Evolutionary conservation across 2,329 filamentous ascomycete genomes (phyloP).

Genomic region (Scleromitrula shiraiana): DNA sequence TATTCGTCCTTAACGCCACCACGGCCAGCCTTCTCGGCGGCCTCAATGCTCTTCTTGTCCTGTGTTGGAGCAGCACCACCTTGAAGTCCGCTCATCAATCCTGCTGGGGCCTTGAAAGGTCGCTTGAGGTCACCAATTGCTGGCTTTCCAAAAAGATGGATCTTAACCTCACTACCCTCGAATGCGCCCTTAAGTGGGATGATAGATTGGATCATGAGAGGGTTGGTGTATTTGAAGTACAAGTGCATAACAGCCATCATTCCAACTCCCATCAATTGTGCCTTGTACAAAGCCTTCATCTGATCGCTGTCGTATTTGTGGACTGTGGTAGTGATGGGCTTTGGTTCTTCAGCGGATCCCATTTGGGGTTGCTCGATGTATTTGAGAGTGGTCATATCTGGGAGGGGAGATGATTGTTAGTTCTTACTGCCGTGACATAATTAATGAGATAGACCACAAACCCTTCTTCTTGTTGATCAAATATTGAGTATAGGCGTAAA

Average conservation of each 20-base stretch:
- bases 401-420: background rate
- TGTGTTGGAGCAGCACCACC: constrained; percentile 65
- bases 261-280: constrained; percentile 87
- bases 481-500: constrained; percentile 80
- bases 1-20: constrained; percentile 67
- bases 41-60: constrained; percentile 83
- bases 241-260: constrained; percentile 99
- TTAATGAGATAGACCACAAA: constrained; percentile 37
- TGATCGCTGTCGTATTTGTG: constrained; percentile 89
- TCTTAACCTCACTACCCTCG: constrained; percentile 94
- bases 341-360: constrained; percentile 89
- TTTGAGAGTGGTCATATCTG: constrained; percentile 95
- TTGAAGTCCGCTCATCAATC: constrained; percentile 74
- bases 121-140: constrained; percentile 87
- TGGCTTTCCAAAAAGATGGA: constrained; percentile 81
- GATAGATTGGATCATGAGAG: constrained; percentile 95
- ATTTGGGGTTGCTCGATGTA: constrained; percentile 94
- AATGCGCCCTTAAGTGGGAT: constrained; percentile 93
- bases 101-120: constrained; percentile 81
- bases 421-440: background rate
- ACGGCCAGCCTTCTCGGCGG: constrained; percentile 65
- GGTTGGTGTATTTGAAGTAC: constrained; percentile 99
- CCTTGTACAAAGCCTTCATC: constrained; percentile 76
- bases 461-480: constrained; percentile 97
- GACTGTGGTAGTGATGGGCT: constrained; percentile 92